Conservation (phyloP, 352 stramenopile species). For the Blastocystis sp. region DNA sequence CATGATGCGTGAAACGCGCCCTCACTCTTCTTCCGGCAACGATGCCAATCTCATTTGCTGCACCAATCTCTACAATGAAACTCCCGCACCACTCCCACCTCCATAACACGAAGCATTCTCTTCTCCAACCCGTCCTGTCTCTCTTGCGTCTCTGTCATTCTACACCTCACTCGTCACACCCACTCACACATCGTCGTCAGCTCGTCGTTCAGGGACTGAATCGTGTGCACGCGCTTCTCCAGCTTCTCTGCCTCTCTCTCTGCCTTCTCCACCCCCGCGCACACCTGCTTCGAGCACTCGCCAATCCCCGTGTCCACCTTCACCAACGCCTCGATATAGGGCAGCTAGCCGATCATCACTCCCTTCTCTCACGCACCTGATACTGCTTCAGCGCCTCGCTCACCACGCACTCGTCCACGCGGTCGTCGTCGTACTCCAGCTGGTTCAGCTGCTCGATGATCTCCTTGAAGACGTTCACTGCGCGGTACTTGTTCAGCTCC, state of each 20-base stretch:
- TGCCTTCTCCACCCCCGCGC: not conserved
- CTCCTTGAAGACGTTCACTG: not conserved
- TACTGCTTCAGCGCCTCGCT: not conserved
- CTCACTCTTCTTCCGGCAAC: not conserved
- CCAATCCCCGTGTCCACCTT: not conserved
- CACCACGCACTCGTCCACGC: not conserved
- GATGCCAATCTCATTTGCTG: not conserved
- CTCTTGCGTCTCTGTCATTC: not conserved
- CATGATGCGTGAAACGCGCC: not conserved
- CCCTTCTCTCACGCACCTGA: not conserved
- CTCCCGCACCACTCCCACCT: not conserved
- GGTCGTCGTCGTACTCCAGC: not conserved
- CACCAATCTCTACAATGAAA: not conserved
- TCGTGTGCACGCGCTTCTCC: not conserved
- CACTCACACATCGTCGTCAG: not conserved
- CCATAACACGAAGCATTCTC: not conserved
- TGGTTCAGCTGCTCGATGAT: constrained; percentile 17
- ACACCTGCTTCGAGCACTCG: not conserved
- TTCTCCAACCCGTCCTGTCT: not conserved
- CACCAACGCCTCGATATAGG: not conserved
- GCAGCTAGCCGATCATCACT: not conserved
- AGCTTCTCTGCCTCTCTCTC: not conserved
- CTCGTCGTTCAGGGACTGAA: not conserved
- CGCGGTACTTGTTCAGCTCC: not conserved
- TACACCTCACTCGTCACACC: not conserved